Evolutionary conservation across 1,139 yeast genomes (phyloP).

Genomic region (Suhomyces taliae): DNA sequence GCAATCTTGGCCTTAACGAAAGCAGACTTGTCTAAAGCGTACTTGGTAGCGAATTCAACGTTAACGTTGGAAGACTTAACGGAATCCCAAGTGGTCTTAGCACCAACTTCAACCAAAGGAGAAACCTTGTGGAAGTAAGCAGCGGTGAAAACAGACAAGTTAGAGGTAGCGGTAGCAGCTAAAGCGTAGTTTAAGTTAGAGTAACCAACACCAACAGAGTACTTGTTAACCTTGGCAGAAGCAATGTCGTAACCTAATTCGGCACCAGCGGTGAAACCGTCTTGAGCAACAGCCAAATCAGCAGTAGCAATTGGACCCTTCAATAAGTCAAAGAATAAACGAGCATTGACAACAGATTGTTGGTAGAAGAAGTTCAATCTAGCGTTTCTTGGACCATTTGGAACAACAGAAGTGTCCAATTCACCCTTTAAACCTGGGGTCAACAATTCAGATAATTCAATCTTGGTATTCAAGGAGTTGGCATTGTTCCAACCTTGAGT

Average conservation of each 20-base stretch:
- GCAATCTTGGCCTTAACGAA: constrained; percentile 96
- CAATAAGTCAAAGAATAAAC: constrained; percentile 91
- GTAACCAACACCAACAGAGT: constrained; percentile 94
- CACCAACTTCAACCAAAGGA: constrained; percentile 93
- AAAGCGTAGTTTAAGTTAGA: constrained; percentile 84
- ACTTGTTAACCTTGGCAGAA: constrained; percentile 88
- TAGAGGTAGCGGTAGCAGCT: constrained; percentile 85
- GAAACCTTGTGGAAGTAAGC: constrained; percentile 97
- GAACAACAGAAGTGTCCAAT: constrained; percentile 83
- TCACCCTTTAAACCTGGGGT: constrained; percentile 96
- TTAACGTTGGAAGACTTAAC: constrained; percentile 64
- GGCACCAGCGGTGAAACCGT: constrained; percentile 96
- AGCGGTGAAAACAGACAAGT: constrained; percentile 89
- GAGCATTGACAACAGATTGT: constrained; percentile 91
- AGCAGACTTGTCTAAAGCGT: constrained; percentile 81
- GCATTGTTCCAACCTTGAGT: constrained; percentile 99
- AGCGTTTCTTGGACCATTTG: constrained; percentile 86
- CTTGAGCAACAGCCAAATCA: constrained; percentile 92
- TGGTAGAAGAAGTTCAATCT: constrained; percentile 89
- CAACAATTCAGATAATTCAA: constrained; percentile 87
- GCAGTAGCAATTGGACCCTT: constrained; percentile 96
- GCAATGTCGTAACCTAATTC: constrained; percentile 96
- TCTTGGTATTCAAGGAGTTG: constrained; percentile 87
- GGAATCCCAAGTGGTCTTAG: constrained; percentile 95
- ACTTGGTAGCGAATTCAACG: constrained; percentile 95